phyloP scores from a whole-genome alignment of 2,329 filamentous ascomycete species.

The Diplodia sapinea region DNA sequence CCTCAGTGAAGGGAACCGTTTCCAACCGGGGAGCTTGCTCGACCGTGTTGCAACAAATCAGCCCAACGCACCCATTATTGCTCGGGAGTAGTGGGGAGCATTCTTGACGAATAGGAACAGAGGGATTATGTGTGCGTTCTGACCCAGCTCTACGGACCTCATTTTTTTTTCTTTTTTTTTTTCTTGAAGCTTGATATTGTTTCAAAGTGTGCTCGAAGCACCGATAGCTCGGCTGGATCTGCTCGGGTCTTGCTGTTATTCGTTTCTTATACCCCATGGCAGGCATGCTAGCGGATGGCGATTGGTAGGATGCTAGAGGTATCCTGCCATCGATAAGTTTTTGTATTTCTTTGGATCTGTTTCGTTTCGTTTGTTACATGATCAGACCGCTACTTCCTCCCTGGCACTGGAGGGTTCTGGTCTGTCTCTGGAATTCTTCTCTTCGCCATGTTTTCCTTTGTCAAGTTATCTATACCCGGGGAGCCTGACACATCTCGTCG shows the following conservation, averaged over 20 bases:
- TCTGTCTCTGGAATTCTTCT: background rate
- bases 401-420: background rate
- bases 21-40: slow-evolving; percentile 56
- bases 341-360: background rate
- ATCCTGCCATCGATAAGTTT: background rate
- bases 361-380: background rate
- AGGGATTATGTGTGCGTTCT: background rate
- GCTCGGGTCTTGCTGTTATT: background rate
- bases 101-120: background rate
- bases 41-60: slow-evolving; percentile 49
- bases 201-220: background rate
- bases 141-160: background rate
- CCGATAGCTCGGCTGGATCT: background rate
- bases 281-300: slow-evolving; percentile 7
- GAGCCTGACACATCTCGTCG: background rate
- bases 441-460: background rate
- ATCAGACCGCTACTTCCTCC: background rate
- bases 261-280: slow-evolving; percentile 21
- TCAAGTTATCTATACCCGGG: background rate
- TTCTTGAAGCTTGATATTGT: background rate
- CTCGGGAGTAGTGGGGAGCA: slow-evolving; percentile 38
- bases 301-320: background rate
- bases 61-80: slow-evolving; percentile 45
- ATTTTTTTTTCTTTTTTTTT: background rate
- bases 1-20: slow-evolving; percentile 49